These are phyloP conservation scores for Furcasterigmium furcatum DNA, from an alignment of 2,329 filamentous ascomycete genomes.

Conservation along the genomic window DNA sequence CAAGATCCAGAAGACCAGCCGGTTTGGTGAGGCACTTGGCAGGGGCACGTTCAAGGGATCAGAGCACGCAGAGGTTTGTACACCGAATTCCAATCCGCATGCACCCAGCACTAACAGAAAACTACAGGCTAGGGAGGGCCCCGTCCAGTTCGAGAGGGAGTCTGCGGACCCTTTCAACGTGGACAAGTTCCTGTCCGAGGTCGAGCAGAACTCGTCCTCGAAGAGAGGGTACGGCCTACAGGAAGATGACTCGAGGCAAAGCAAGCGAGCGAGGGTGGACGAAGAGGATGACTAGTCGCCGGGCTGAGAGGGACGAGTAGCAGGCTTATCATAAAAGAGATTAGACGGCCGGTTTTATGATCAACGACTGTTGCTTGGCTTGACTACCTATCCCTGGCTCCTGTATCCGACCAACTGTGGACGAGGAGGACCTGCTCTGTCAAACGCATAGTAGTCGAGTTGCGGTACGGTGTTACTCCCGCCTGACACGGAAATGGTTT, in stretches of 20 bases:
- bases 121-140: constrained; percentile 71
- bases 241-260: constrained; percentile 54
- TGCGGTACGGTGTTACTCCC: too few species aligned
- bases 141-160: constrained; percentile 96
- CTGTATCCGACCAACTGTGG: too few species aligned
- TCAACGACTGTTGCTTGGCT: too few species aligned
- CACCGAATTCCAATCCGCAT: not conserved
- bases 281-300: constrained; percentile 60
- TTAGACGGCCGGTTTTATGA: too few species aligned
- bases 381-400: too few species aligned
- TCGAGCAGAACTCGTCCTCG: constrained; percentile 54
- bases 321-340: constrained; percentile 33
- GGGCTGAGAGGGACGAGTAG: constrained; percentile 75
- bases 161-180: constrained; percentile 85
- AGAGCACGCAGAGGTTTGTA: constrained; percentile 71
- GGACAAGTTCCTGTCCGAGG: constrained; percentile 87
- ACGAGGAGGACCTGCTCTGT: too few species aligned
- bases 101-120: constrained; percentile 1
- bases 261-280: constrained; percentile 76
- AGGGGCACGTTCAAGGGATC: constrained; percentile 89
- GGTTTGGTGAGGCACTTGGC: constrained; percentile 83
- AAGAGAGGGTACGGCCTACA: constrained; percentile 78
- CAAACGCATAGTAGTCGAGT: too few species aligned
- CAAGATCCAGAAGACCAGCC: constrained; percentile 78
- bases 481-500: too few species aligned